Evolutionary conservation across 2,329 filamentous ascomycete genomes (phyloP), one percentile per base, ranked within the genome.

Genomic region (Albifimbria verrucaria): DNA sequence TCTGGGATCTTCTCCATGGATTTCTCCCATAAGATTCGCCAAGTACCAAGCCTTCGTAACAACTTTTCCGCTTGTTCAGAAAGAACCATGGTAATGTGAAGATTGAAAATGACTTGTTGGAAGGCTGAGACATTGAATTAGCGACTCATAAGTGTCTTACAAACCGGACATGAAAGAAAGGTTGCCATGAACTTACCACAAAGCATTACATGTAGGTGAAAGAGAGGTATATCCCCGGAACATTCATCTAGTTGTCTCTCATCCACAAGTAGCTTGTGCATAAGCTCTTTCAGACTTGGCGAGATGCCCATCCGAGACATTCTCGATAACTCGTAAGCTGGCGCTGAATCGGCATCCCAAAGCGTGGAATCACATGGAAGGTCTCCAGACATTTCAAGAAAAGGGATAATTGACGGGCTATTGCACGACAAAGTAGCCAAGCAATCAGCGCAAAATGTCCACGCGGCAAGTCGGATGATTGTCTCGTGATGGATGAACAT

Each of bases 31-130:
- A 48, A 25, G n/a, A 11, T 15, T 20, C 46, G 23, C 46, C 46
- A 48, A 15, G 6, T 28, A 20, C 11, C n/a, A 5, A 48, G 24
- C 15, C 12, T 25, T 28, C 25, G 46, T 5, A 48, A 12, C 21
- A 48, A 15, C 5, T 25, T 48, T 6, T 48, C 22, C 21, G 7
- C 7, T n/a, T 48, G 46, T 20, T 48, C 11, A 15, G 21, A 22
- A 11, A 48, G n/a, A 15, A 11, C 26, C 22, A 48, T 26, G 46
- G 22, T 20, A n/a, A n/a, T 21, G 6, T 48, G 46, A 15, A 48
- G 24, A n/a, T 48, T 48, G 24, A 26, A 48, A n/a, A 28, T 48
- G 46, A 48, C n/a, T 6, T 48, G 46, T 26, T 48, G 46, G 18
- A 48, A 48, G 24, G 46, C 46, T 48, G 24, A n/a, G n/a, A n/a